Evolutionary conservation across 257 asterid species (phyloP), one percentile per base, ranked within the genome.

Genomic region (Mitragyna speciosa): DNA sequence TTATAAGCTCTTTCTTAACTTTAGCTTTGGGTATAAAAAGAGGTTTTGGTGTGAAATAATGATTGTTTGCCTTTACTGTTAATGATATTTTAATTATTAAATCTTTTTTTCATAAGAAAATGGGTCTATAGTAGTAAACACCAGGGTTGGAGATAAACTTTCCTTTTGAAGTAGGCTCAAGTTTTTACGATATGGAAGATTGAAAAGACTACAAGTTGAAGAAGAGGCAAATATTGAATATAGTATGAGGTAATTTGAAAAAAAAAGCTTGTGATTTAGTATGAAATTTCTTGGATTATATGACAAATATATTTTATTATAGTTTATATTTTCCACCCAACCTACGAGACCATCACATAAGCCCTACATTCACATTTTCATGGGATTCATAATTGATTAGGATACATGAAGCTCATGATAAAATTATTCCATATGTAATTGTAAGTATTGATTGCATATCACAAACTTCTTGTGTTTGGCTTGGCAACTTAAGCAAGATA

Each of bases 91-190:
- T 5, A 43, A 43, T 20, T 33, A 72, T 33, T 22, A 16, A 39
- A 73, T n/a, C 0, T 20, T 7, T 79, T 30, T 82, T 79, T 83
- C 15, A 2, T 76, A 88, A 95, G 99, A 91, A 86, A 82, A 75
- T 90, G 93, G 91, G 93, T 83, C 76, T 93, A 95, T 86, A 82
- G 93, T 85, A 88, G 90, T 81, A 82, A 80, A 76, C 89, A 93
- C 80, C 97, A 97, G 3, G 84, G 87, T 74, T 93, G 97, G 97
- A 83, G 89, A 79, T 90, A 87, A 73, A 81, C 94, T 12, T 95
- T 95, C 81, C 97, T 94, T 20, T 84, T 77, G n/a, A 81, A 82
- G 83, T 83, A 82, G 80, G 85, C 97, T 28, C 94, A 95, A 9
- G 87, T 91, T 30, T 95, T 95, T 80, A 77, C 58, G 86, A 93